Evolutionary conservation across 163 green algal genomes (phyloP).

Genomic region (Chloroidium sp.): DNA sequence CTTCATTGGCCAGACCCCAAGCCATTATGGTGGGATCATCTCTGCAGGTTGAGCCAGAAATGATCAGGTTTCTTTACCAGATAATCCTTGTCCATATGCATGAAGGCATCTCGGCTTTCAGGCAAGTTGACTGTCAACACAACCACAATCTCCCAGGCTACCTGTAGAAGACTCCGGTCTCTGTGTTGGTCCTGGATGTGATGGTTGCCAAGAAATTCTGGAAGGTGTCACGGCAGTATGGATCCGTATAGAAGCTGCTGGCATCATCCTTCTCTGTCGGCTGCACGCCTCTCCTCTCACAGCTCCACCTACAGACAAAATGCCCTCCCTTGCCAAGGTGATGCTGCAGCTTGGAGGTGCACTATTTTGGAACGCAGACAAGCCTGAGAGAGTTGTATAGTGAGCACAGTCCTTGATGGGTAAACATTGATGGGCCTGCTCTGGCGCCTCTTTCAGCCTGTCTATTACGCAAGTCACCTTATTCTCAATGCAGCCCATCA

Average conservation of each 20-base stretch:
- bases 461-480: too few species aligned
- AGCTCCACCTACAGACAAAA: slow-evolving; percentile 13
- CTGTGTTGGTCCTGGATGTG: slow-evolving; percentile 25
- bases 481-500: too few species aligned
- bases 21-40: slow-evolving; percentile 46
- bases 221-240: slow-evolving; percentile 33
- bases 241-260: slow-evolving; percentile 35
- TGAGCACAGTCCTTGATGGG: too few species aligned
- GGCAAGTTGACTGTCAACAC: not conserved
- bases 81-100: not conserved
- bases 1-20: slow-evolving; percentile 41
- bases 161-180: slow-evolving; percentile 34
- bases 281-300: slow-evolving; percentile 3
- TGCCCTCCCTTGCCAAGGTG: too few species aligned
- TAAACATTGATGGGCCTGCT: too few species aligned
- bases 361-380: too few species aligned
- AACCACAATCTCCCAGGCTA: not conserved
- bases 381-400: too few species aligned
- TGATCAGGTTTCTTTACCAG: not conserved
- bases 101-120: not conserved
- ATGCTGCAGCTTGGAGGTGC: too few species aligned
- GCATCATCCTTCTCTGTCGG: slow-evolving; percentile 6
- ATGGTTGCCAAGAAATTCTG: slow-evolving; percentile 22
- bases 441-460: too few species aligned
- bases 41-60: slow-evolving; percentile 8